These are phyloP conservation scores for Fusarium pseudograminearum DNA, from an alignment of 2,329 filamentous ascomycete genomes.

Conservation along the genomic window DNA sequence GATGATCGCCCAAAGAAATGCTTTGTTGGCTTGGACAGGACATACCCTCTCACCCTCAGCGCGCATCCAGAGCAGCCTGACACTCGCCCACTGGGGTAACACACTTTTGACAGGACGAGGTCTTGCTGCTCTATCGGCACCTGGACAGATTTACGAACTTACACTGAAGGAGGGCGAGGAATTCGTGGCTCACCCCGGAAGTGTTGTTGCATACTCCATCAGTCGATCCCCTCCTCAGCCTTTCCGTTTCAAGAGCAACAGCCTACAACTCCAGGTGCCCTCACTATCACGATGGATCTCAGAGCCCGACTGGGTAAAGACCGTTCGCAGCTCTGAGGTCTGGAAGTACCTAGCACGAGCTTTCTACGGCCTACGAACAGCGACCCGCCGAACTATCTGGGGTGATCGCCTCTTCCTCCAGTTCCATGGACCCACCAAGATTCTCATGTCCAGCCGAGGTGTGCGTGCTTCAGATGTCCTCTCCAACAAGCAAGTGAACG, in stretches of 20 bases:
- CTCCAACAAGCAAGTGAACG: conserved; percentile 83
- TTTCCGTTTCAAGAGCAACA: conserved; percentile 86
- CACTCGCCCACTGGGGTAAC: conserved; percentile 90
- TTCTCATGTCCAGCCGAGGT: conserved; percentile 90
- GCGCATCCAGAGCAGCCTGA: conserved; percentile 78
- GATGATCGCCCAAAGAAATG: conserved; percentile 89
- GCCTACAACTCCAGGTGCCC: conserved; percentile 83
- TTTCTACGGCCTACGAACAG: conserved; percentile 78
- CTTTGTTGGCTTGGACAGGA: conserved; percentile 95
- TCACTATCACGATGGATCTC: conserved; percentile 73
- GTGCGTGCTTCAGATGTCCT: conserved; percentile 82
- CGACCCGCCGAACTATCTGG: conserved; percentile 86
- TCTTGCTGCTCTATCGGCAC: conserved; percentile 84
- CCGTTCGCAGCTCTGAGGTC: conserved; percentile 75
- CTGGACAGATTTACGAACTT: conserved; percentile 90
- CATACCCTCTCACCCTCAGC: conserved; percentile 83
- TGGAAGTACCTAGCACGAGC: conserved; percentile 78
- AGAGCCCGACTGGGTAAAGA: conserved; percentile 77
- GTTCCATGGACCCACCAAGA: conserved; percentile 86
- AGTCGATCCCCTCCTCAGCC: conserved; percentile 79
- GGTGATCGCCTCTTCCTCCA: conserved; percentile 92
- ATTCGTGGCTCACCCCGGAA: conserved; percentile 90
- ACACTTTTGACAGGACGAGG: conserved; percentile 90
- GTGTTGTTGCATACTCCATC: conserved; percentile 90
- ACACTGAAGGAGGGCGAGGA: conserved; percentile 85